A percentile compares a stretch with the other conserved stretches of the same genome.
Conservation (phyloP, 805 yeast species). For the Cyberlindnera galapagoensis region DNA sequence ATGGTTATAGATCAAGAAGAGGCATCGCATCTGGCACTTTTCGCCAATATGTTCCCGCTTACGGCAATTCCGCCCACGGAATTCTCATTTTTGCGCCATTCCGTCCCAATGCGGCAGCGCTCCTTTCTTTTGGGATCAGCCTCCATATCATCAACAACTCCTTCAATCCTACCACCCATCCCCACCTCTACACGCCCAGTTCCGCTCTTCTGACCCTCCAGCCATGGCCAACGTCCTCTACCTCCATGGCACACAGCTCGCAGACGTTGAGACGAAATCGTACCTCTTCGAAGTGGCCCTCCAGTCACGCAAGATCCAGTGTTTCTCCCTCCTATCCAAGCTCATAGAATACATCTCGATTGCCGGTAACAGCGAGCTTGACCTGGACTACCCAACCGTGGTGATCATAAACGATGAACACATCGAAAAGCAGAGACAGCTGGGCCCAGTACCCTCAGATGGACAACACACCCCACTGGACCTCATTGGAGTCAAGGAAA, state of each 20-base stretch:
- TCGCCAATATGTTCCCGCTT: too few species aligned
- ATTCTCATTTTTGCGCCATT: too few species aligned
- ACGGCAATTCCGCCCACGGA: too few species aligned
- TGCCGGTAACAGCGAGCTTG: conserved; percentile 22
- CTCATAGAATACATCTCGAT: conserved; percentile 15
- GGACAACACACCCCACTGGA: conserved; percentile 10
- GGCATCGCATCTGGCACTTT: too few species aligned
- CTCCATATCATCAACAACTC: too few species aligned
- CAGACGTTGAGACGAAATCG: conserved; percentile 5
- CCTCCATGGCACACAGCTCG: conserved; percentile 13
- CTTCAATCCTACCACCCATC: too few species aligned
- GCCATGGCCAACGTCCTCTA: conserved; percentile 20
- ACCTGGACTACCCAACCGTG: conserved; percentile 22
- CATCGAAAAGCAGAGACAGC: neutral
- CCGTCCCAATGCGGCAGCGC: too few species aligned
- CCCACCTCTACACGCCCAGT: too few species aligned
- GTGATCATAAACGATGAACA: conserved; percentile 19
- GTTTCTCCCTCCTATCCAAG: conserved; percentile 12
- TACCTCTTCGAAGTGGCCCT: conserved; percentile 15
- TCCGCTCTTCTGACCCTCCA: too few species aligned
- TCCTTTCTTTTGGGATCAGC: too few species aligned
- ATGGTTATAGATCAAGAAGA: too few species aligned
- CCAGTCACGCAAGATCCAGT: conserved; percentile 1
- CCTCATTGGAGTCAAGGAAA: conserved; percentile 9
- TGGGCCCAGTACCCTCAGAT: too few species aligned